Evolutionary conservation across 2,329 filamentous ascomycete species (phyloP).

Genomic region (Xylaria sp.): DNA sequence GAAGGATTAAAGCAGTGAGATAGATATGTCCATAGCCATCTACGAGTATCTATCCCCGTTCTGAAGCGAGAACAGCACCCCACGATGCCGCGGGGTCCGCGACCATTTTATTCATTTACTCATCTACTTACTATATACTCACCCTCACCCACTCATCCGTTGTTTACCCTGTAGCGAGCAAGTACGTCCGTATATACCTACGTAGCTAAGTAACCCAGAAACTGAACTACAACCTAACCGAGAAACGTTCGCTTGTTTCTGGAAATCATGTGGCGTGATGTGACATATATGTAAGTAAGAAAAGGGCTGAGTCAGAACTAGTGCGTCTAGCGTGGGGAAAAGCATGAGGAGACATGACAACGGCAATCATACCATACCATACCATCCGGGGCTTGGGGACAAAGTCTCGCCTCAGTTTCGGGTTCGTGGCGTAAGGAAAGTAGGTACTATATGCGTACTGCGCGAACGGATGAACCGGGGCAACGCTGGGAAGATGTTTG

Average conservation of each 20-base stretch:
- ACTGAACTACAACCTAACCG: not conserved
- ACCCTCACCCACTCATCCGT: not conserved
- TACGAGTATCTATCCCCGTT: not conserved
- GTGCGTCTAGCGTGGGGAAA: not conserved
- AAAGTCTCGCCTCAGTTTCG: not conserved
- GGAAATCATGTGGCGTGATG: not conserved
- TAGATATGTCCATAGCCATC: not conserved
- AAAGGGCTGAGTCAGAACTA: slow-evolving; percentile 16
- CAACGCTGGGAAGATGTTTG: not conserved
- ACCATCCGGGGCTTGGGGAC: not conserved
- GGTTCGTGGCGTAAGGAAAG: not conserved
- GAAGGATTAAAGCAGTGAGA: not conserved
- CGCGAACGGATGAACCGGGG: no score
- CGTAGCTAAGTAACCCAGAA: not conserved
- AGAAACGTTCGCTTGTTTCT: not conserved
- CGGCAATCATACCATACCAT: slow-evolving; percentile 7
- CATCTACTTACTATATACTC: not conserved
- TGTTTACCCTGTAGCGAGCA: not conserved
- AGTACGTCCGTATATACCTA: not conserved
- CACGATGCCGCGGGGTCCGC: not conserved
- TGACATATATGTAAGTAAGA: slow-evolving; percentile 1
- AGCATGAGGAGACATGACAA: not conserved
- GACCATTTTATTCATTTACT: not conserved
- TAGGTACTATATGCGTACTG: no score
- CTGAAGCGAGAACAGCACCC: not conserved